Evolutionary conservation across 305 asterid genomes (phyloP).

Genomic region (Petunia hybrid): DNA sequence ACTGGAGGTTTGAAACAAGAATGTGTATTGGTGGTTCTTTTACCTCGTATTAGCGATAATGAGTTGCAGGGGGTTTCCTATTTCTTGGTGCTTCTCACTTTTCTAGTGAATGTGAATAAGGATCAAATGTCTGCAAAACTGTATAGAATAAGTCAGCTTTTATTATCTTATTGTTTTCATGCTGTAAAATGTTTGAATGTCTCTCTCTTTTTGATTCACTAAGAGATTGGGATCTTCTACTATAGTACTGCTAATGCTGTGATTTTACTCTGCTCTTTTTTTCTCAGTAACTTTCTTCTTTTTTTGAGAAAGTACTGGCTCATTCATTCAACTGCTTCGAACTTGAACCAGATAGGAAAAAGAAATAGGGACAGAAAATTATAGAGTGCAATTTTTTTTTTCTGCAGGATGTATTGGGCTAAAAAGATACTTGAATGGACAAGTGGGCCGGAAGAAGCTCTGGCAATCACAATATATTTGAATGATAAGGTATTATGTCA

Average conservation of each 20-base stretch:
- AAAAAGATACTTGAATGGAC: constrained; percentile 99
- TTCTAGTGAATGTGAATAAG: not conserved
- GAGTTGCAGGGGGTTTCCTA: not conserved
- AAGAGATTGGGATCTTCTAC: not conserved
- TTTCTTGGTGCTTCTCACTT: constrained; percentile 12
- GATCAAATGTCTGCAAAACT: not conserved
- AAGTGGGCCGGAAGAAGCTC: constrained; percentile 91
- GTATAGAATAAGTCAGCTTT: not conserved
- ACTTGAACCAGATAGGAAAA: not conserved
- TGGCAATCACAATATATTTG: constrained; percentile 70
- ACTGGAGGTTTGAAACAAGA: too few species aligned
- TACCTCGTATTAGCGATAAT: not conserved
- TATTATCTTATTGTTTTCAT: not conserved
- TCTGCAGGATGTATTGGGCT: constrained; percentile 97
- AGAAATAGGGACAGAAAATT: not conserved
- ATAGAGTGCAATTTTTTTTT: not conserved
- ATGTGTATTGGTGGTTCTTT: not conserved
- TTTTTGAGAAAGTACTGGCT: not conserved
- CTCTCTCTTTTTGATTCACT: not conserved
- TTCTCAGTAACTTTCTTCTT: constrained; percentile 17
- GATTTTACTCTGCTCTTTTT: not conserved
- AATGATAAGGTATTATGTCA: constrained; percentile 72
- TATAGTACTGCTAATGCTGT: not conserved
- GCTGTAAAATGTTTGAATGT: not conserved
- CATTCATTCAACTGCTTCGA: not conserved